Evolutionary conservation across 2,329 filamentous ascomycete species (phyloP).

Genomic region (Fusarium coicis): DNA sequence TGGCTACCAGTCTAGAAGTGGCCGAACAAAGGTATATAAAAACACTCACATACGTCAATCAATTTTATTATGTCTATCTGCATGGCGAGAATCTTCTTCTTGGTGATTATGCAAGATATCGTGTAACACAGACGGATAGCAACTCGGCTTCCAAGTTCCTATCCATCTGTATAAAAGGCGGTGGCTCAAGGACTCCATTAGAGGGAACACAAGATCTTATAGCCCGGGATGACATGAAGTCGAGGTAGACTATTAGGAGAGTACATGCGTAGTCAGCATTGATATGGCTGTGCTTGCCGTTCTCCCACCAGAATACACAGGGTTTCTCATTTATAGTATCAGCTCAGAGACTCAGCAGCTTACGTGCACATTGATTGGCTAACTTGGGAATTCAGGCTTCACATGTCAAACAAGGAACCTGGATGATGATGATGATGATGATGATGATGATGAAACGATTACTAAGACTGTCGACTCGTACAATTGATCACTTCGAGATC

Average conservation of each 20-base stretch:
- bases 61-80: background rate
- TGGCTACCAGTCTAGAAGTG: background rate
- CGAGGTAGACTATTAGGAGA: background rate
- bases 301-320: no score
- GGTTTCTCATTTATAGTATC: background rate
- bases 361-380: background rate
- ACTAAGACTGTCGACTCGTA: background rate
- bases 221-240: background rate
- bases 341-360: background rate
- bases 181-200: background rate
- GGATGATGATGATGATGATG: background rate
- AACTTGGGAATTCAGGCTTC: background rate
- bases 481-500: background rate
- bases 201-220: background rate
- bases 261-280: background rate
- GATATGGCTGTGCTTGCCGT: background rate
- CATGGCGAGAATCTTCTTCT: background rate
- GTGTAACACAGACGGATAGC: constrained; percentile 1
- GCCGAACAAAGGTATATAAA: background rate
- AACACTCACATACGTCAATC: background rate
- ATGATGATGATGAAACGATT: background rate
- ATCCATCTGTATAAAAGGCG: background rate
- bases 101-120: background rate
- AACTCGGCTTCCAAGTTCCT: constrained; percentile 1
- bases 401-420: background rate